Base-by-base conservation (phyloP, 169 alveolate species). In the Eimeria falciformis region DNA sequence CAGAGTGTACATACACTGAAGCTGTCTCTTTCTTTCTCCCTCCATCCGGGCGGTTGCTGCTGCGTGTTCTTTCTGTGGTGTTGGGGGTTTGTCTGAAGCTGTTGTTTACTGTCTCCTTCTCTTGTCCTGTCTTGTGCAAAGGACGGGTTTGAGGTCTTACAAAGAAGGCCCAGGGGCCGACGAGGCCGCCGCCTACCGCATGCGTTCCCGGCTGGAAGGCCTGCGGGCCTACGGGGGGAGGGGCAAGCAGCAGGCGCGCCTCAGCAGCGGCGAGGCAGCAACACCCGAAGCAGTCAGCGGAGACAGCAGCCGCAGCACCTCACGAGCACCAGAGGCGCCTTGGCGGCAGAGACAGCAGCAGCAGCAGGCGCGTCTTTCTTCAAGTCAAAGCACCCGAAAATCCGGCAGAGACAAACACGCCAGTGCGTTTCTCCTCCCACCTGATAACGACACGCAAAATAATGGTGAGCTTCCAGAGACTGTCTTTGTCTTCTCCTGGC, bases 161-260 rank as follows among this genome's bases (percentile, higher is more conserved):
- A n/a, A 29, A 62, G 73, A n/a, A 14, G 73, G n/a, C 29, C 37
- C 33, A 62, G n/a, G n/a, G 12, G 11, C 14, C 33, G 73, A 62
- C 73, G 73, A 62, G 73, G 73, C 73, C 6, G n/a, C 73, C 12
- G 73, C 73, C 17, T n/a, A 29, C 6, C 73, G 73, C 37, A 62
- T 62, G 12, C 0, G 29, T 7, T n/a, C 73, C 11, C 73, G 73
- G 37, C n/a, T 62, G 17, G 73, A 62, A 12, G 12, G 73, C 37
- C 12, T 62, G 73, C 12, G n/a, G 73, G n/a, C 14, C 1, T 62
- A 29, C n/a, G 73, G 37, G 29, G 73, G 37, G 37, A 62, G n/a
- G 73, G 73, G 73, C 29, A 62, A n/a, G 73, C 73, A 62, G n/a
- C 73, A 62, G 73, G 73, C 37, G 73, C 73, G 73, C 6, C 73